A percentile compares a stretch with the other conserved stretches of the same genome.
Evolutionary conservation across 2,329 filamentous ascomycete species (phyloP).

Genomic region (Apiospora hydei): DNA sequence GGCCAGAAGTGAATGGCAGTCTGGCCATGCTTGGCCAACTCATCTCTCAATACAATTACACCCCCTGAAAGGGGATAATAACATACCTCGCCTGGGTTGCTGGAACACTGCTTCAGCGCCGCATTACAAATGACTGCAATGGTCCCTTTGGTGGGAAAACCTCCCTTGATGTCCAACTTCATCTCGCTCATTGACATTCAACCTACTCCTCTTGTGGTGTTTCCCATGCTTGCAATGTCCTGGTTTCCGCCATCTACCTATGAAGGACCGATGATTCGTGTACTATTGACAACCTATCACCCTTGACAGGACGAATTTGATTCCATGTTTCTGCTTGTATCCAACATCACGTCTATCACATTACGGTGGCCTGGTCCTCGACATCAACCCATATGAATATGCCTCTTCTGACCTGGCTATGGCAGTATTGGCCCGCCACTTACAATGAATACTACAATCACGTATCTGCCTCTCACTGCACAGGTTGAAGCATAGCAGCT

Average conservation of each 20-base stretch:
- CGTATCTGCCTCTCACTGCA: not conserved
- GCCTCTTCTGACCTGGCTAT: not conserved
- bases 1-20: not conserved
- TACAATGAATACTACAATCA: not conserved
- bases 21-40: not conserved
- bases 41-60: not conserved
- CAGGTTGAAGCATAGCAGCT: not conserved
- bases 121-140: not conserved
- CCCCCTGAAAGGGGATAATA: not conserved
- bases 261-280: not conserved
- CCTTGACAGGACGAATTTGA: not conserved
- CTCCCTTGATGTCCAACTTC: not conserved
- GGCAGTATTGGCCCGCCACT: not conserved
- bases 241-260: not conserved
- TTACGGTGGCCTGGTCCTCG: not conserved
- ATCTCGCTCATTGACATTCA: not conserved
- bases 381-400: not conserved
- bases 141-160: not conserved
- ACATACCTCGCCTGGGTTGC: not conserved
- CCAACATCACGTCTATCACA: not conserved
- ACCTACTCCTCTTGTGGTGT: not conserved
- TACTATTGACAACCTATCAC: not conserved
- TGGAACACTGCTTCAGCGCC: not conserved
- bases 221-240: not conserved
- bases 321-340: not conserved